These are phyloP conservation scores for Leptographium flavum DNA, from an alignment of 2,329 filamentous ascomycete species.

Conservation along the genomic window DNA sequence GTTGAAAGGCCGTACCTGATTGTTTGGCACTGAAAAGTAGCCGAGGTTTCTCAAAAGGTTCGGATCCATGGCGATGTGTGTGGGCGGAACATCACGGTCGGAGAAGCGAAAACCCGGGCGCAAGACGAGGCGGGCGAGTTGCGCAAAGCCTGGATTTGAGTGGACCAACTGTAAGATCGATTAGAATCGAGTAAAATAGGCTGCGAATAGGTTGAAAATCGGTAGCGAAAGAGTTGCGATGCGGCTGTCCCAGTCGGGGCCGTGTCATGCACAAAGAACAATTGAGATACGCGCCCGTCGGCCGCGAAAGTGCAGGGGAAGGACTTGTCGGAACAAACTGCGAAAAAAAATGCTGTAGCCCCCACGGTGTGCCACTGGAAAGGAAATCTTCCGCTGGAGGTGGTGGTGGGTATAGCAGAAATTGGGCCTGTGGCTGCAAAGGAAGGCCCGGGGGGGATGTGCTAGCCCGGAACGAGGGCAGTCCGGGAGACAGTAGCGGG, in stretches of 20 bases:
- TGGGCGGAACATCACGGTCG: slow-evolving; percentile 16
- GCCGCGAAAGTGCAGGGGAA: not conserved
- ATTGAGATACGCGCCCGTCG: not conserved
- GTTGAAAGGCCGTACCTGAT: slow-evolving; percentile 16
- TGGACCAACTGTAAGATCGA: not conserved
- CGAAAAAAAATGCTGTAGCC: not conserved
- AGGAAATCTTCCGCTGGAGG: not conserved
- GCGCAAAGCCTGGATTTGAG: not conserved
- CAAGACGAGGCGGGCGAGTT: not conserved
- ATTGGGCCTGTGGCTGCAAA: not conserved
- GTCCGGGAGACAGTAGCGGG: not conserved
- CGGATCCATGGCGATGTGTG: slow-evolving; percentile 19
- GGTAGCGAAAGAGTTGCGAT: not conserved
- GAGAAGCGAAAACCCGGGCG: not conserved
- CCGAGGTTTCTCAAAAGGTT: slow-evolving; percentile 23
- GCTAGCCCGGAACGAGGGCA: slow-evolving; percentile 1
- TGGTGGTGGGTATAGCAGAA: not conserved
- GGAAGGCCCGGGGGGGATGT: not conserved
- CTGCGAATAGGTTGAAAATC: too few species aligned
- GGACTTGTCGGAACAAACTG: not conserved
- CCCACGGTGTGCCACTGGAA: not conserved
- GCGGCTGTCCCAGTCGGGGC: not conserved
- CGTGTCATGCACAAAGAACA: not conserved
- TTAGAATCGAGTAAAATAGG: too few species aligned
- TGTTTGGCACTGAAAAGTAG: slow-evolving; percentile 25